Percentiles rank a stretch among this genome's conserved stretches.
phyloP scores from a whole-genome alignment of 306 rosid species.

The Castanospermum australe region DNA sequence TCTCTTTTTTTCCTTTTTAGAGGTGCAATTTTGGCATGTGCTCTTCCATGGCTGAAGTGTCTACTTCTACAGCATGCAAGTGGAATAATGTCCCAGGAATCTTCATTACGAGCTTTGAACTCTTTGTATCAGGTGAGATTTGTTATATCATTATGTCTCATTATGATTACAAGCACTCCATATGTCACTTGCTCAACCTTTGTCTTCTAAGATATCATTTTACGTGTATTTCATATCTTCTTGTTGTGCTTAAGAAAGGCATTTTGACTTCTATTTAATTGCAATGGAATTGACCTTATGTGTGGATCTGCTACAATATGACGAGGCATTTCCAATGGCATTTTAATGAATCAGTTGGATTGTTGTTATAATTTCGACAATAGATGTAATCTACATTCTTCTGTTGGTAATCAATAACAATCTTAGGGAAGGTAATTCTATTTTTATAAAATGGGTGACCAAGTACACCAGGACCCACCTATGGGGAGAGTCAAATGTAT shows the following conservation, averaged over 20 bases:
- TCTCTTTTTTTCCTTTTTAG: constrained; percentile 16
- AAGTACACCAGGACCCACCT: background rate
- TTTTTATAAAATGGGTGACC: background rate
- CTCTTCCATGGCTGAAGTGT: constrained; percentile 74
- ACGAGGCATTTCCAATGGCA: background rate
- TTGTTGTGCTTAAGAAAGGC: background rate
- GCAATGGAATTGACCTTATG: background rate
- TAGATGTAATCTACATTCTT: background rate
- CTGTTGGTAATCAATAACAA: background rate
- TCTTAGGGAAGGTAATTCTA: background rate
- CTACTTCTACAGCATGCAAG: constrained; percentile 78
- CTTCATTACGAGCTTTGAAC: constrained; percentile 67
- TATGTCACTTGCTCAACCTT: background rate
- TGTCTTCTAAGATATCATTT: background rate
- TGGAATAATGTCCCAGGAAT: constrained; percentile 74
- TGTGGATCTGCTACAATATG: background rate
- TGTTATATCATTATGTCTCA: background rate
- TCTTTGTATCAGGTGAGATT: constrained; percentile 74
- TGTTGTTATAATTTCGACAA: background rate
- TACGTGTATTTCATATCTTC: background rate
- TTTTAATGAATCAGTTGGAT: background rate
- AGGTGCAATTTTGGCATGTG: constrained; percentile 80
- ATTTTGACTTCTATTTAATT: background rate
- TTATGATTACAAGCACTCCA: constrained; percentile 1
- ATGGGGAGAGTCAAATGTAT: background rate